phyloP scores from a whole-genome alignment of 2,329 filamentous ascomycete species.

The Talaromyces rugulosus region DNA sequence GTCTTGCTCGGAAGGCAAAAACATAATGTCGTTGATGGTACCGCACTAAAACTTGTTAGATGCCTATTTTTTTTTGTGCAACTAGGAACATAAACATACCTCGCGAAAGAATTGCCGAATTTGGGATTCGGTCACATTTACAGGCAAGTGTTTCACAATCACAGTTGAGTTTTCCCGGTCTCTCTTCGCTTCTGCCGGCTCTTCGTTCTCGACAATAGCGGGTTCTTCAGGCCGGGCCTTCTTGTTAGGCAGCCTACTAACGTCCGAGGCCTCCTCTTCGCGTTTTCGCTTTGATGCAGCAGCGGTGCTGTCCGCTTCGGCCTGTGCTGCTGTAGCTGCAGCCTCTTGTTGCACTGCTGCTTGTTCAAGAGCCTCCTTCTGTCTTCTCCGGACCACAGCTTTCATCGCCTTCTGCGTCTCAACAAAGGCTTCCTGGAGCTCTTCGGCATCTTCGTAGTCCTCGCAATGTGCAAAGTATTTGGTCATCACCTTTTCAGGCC shows the following conservation, averaged over 20 bases:
- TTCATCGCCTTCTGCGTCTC: conserved; percentile 66
- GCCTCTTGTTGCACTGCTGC: conserved; percentile 19
- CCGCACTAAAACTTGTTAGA: conserved; percentile 55
- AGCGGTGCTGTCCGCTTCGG: conserved; percentile 1
- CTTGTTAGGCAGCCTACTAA: conserved; percentile 58
- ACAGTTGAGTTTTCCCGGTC: conserved; percentile 89
- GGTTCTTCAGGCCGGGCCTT: conserved; percentile 55
- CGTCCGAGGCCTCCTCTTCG: conserved; percentile 49
- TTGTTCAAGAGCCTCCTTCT: conserved; percentile 56
- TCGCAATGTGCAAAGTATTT: conserved; percentile 61
- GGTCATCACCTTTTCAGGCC: conserved; percentile 48
- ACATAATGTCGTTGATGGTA: conserved; percentile 70
- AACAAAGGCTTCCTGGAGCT: conserved; percentile 69
- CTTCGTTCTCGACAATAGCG: conserved; percentile 22
- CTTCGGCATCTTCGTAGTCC: conserved; percentile 77
- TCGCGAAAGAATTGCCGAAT: conserved; percentile 88
- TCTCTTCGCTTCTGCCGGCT: conserved; percentile 55
- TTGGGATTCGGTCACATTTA: conserved; percentile 64
- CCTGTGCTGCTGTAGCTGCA: conserved; percentile 9
- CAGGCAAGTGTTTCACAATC: conserved; percentile 72
- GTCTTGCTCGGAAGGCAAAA: conserved; percentile 59
- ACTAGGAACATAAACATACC: conserved; percentile 28
- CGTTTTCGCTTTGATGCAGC: conserved; percentile 66
- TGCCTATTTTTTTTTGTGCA: background rate
- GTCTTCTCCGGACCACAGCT: conserved; percentile 59